Percentiles rank a stretch among this genome's conserved stretches.
These are phyloP conservation scores for Pezicula carpinea DNA, from an alignment of 2,329 filamentous ascomycete genomes.

Conservation along the genomic window DNA sequence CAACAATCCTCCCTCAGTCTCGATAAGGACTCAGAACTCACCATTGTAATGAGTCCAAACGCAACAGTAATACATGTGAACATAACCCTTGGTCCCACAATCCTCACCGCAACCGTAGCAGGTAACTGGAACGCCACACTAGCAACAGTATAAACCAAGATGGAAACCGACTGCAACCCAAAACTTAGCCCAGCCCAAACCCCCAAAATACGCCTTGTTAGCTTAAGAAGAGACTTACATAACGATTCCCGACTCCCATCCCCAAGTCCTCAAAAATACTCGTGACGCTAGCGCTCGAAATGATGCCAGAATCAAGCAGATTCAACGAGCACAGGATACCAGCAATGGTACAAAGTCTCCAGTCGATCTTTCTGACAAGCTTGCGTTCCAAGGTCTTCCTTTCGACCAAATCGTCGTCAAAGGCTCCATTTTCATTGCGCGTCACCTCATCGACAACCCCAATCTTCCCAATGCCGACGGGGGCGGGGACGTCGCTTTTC, in stretches of 20 bases:
- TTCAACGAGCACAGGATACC: conserved; percentile 67
- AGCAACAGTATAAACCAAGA: conserved; percentile 69
- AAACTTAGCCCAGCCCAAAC: background rate
- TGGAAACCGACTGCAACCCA: conserved; percentile 49
- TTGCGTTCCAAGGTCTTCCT: conserved; percentile 30
- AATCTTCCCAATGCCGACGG: too few relatives aligned
- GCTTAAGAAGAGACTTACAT: conserved; percentile 29
- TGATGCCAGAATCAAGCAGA: conserved; percentile 65
- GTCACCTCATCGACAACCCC: too few relatives aligned
- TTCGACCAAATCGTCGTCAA: too few relatives aligned
- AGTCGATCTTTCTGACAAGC: conserved; percentile 59
- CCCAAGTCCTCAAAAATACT: conserved; percentile 60
- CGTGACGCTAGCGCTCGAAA: conserved; percentile 65
- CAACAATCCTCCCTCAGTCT: background rate
- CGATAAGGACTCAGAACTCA: conserved; percentile 3
- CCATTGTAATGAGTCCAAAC: conserved; percentile 61
- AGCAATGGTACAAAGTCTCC: conserved; percentile 65
- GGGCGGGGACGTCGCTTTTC: too few relatives aligned
- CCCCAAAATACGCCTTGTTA: conserved; percentile 1
- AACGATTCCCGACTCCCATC: conserved; percentile 57
- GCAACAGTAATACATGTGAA: conserved; percentile 54
- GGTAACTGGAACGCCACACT: conserved; percentile 66
- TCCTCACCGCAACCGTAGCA: conserved; percentile 60
- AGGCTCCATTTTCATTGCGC: too few relatives aligned
- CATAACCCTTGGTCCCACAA: conserved; percentile 59